Evolutionary conservation across 805 yeast genomes (phyloP).

Genomic region (Ogataea ramenticola): DNA sequence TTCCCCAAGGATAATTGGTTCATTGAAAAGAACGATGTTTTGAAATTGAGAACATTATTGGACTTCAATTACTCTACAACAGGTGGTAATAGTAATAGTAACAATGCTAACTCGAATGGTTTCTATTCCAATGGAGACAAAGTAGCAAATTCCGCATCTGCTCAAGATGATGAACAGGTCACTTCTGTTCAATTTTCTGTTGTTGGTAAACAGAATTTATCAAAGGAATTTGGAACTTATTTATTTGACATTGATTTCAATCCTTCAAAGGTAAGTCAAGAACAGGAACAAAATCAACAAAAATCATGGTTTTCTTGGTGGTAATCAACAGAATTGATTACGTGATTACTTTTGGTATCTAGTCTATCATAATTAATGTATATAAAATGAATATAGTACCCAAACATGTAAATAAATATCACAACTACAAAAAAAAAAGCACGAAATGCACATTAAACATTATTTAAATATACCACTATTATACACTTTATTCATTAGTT

Average conservation of each 20-base stretch:
- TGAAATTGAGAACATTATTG: slow-evolving; percentile 45
- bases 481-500: background rate
- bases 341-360: too few species aligned
- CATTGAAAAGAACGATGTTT: slow-evolving; percentile 59
- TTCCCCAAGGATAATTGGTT: slow-evolving; percentile 88
- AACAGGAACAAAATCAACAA: background rate
- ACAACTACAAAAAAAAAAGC: background rate
- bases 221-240: slow-evolving; percentile 15
- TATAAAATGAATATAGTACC: too few species aligned
- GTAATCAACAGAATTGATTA: too few species aligned
- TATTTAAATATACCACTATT: too few species aligned
- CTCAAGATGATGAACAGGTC: slow-evolving; percentile 11
- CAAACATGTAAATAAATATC: background rate
- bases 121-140: background rate
- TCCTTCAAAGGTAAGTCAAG: slow-evolving; percentile 18
- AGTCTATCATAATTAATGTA: too few species aligned
- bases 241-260: slow-evolving; percentile 40
- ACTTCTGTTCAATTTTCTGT: slow-evolving; percentile 18
- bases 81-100: slow-evolving; percentile 1
- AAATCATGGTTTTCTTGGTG: slow-evolving; percentile 1
- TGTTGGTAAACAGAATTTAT: slow-evolving; percentile 15
- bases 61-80: slow-evolving; percentile 21
- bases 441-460: too few species aligned
- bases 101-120: slow-evolving; percentile 1
- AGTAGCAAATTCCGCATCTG: too few species aligned